phyloP scores from a whole-genome alignment of 345 rosid species.

The Euphorbia tirucalli region DNA sequence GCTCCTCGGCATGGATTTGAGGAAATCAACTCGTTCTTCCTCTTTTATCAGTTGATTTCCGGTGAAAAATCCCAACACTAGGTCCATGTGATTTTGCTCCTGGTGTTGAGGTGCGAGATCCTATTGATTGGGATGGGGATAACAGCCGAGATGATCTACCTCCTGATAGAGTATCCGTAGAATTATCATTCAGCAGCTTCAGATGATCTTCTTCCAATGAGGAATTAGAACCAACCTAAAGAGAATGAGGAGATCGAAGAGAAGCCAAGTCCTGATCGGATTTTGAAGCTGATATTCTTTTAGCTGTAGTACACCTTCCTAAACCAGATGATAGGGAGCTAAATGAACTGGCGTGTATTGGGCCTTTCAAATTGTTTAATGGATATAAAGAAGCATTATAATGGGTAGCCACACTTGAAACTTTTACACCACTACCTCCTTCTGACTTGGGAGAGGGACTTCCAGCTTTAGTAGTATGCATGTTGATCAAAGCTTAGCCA shows the following conservation, averaged over 20 bases:
- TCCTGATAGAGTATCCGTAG: conserved; percentile 39
- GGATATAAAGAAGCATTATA: conserved; percentile 50
- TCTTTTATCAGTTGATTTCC: no score
- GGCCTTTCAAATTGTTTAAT: conserved; percentile 47
- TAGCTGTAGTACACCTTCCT: conserved; percentile 46
- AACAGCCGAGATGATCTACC: conserved; percentile 45
- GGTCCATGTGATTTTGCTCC: conserved; percentile 48
- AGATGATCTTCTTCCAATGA: conserved; percentile 51
- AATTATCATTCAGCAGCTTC: conserved; percentile 40
- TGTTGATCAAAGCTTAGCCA: conserved; percentile 45
- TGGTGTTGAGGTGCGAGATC: conserved; percentile 43
- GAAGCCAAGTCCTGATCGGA: conserved; percentile 79
- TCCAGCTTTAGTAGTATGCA: conserved; percentile 44
- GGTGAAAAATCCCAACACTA: no score
- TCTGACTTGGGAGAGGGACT: conserved; percentile 60
- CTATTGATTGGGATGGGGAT: conserved; percentile 54
- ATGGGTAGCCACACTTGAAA: conserved; percentile 28
- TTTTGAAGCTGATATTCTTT: conserved; percentile 58
- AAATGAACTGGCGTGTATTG: conserved; percentile 49
- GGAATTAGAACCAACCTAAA: conserved; percentile 36
- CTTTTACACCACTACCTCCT: conserved; percentile 44
- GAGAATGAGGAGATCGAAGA: conserved; percentile 54
- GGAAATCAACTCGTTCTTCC: no score
- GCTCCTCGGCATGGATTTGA: no score
- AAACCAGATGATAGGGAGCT: conserved; percentile 47